Conservation (phyloP, 1,284 basidiomycete species). For the Bondarzewia mesenterica region DNA sequence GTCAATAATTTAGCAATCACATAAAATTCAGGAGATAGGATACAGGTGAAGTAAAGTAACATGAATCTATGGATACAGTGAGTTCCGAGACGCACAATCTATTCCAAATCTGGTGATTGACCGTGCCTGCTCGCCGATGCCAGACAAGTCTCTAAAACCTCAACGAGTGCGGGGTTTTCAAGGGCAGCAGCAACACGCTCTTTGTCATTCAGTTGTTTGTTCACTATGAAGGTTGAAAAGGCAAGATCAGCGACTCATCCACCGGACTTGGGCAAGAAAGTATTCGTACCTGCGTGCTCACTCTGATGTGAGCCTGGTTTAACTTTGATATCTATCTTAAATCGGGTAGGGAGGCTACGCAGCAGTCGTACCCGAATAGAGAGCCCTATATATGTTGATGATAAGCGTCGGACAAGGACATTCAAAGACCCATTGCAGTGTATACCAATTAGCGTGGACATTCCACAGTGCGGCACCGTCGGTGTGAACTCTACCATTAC, state of each 20-base stretch:
- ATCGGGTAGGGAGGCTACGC: slow-evolving; percentile 84
- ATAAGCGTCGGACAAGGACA: not conserved
- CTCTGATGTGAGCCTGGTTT: slow-evolving; percentile 95
- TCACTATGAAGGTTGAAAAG: slow-evolving; percentile 74
- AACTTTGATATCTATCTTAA: slow-evolving; percentile 92
- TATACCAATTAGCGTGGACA: slow-evolving; percentile 94
- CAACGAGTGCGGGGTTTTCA: slow-evolving; percentile 83
- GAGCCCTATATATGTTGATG: slow-evolving; percentile 48
- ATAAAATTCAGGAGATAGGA: not conserved
- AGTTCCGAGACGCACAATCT: too few species aligned
- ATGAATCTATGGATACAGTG: slow-evolving; percentile 5
- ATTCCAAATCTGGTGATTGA: not conserved
- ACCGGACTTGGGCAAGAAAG: too few species aligned
- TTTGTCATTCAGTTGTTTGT: slow-evolving; percentile 99
- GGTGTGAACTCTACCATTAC: slow-evolving; percentile 91
- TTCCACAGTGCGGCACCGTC: slow-evolving; percentile 96
- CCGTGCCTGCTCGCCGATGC: slow-evolving; percentile 16
- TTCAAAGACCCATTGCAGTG: too few species aligned
- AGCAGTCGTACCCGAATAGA: slow-evolving; percentile 89
- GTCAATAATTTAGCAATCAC: too few species aligned
- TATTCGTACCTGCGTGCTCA: slow-evolving; percentile 78
- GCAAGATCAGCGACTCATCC: too few species aligned
- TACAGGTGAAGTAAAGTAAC: not conserved
- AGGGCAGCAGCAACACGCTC: slow-evolving; percentile 96
- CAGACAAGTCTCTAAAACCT: slow-evolving; percentile 87